Evolutionary conservation across 1,139 yeast species (phyloP), one percentile per base, ranked within the genome.

Genomic region (Yamadazyma dendronema): DNA sequence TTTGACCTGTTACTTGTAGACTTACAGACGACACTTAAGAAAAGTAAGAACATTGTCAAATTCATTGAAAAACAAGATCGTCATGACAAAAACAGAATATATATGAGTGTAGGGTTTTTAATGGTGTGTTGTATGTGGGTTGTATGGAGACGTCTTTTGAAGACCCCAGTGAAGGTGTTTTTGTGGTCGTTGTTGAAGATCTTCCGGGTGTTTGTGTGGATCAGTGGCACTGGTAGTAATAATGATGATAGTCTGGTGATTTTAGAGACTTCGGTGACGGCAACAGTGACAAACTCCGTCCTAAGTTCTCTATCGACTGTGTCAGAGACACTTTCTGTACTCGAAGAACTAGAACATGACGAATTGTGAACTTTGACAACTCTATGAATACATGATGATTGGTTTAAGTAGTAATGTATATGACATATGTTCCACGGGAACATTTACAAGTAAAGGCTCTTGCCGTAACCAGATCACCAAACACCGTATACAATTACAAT

Each of bases 21-120:
- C 33, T 77, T 83, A 45, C 75, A 78, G 30, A 70, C 70, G 37
- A 59, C 83, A 31, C 62, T 84, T 36, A 61, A 65, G 36, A 77
- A 74, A 32, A 78, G 86, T 1, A 70, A 66, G 37, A 68, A 71
- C 30, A 70, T 84, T 31, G 85, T 84, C 30, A 67, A 70, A 44
- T 74, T 80, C 40, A 77, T 84, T 38, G 87, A 83, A 49, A 78
- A 78, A 50, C 85, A 86, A 35, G 88, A 84, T 49, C 66, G 71
- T 38, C 62, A 72, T 43, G 92, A 84, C 50, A 68, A 84, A 36
- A 65, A 74, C 34, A 62, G 78, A 39, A 82, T 84, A 52, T 77
- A 79, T 46, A 57, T 75, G 36, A 70, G 86, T 22, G 50, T 83
- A 31, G 79, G 77, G 14, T 79, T 84, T 46, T 69, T 84, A 40